phyloP scores from a whole-genome alignment of 2,329 filamentous ascomycete genomes.

The Diaporthe citriasiana region DNA sequence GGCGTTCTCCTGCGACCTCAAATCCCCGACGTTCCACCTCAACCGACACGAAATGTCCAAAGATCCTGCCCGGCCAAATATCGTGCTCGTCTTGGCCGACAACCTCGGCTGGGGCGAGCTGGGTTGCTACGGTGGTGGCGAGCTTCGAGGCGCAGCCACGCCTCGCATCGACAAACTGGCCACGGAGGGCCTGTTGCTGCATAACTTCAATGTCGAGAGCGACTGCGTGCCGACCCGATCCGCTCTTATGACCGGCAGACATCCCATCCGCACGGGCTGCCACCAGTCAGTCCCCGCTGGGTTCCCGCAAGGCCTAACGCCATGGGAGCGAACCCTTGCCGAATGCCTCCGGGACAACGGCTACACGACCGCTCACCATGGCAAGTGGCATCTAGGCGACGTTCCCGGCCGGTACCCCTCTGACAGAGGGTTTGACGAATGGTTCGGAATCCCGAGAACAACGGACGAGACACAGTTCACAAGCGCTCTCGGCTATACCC shows the following conservation, averaged over 20 bases:
- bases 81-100: conserved; percentile 53
- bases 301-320: too few species aligned
- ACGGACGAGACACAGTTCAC: too few species aligned
- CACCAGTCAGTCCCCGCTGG: too few species aligned
- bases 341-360: too few species aligned
- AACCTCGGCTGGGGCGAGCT: conserved; percentile 56
- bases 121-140: conserved; percentile 52
- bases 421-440: too few species aligned
- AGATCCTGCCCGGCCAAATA: conserved; percentile 48
- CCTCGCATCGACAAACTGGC: conserved; percentile 53
- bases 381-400: too few species aligned
- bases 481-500: too few species aligned
- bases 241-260: conserved; percentile 53
- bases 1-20: background rate
- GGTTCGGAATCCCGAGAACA: too few species aligned
- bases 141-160: conserved; percentile 52
- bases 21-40: background rate
- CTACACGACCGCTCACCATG: too few species aligned
- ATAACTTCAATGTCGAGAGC: conserved; percentile 57
- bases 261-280: conserved; percentile 53
- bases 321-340: too few species aligned
- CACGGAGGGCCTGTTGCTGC: conserved; percentile 50
- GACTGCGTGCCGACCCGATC: conserved; percentile 54
- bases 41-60: conserved; percentile 41
- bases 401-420: too few species aligned